phyloP scores from a whole-genome alignment of 2,329 filamentous ascomycete genomes.

The Diaporthe amygdali region DNA sequence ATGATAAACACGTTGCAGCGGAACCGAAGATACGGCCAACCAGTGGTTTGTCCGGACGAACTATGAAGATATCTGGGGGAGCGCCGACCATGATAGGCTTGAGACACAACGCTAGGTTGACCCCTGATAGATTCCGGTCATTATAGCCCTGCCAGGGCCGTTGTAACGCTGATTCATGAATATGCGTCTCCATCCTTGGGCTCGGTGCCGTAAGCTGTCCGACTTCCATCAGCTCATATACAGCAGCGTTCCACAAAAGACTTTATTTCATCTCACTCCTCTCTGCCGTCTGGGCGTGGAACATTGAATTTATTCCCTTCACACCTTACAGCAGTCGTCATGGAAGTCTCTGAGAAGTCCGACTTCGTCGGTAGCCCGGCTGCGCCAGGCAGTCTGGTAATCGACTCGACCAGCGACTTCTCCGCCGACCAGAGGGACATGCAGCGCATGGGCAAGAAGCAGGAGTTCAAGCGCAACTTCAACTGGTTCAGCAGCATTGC shows the following conservation, averaged over 20 bases:
- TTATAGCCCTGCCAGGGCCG: background rate
- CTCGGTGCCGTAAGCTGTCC: background rate
- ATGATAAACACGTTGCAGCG: background rate
- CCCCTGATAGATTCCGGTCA: background rate
- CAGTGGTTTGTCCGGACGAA: background rate
- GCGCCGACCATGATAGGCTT: background rate
- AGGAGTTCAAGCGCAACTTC: conserved; percentile 9
- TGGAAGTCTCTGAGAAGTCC: background rate
- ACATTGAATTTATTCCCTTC: background rate
- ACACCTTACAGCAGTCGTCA: background rate
- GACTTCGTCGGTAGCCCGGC: background rate
- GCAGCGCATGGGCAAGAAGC: conserved; percentile 10
- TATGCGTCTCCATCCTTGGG: background rate
- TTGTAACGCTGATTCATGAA: conserved; percentile 4
- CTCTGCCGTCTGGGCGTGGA: too few species aligned
- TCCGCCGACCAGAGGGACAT: background rate
- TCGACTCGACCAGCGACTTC: background rate
- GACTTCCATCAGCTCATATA: background rate
- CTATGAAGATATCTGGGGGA: background rate
- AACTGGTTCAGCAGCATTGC: conserved; percentile 8
- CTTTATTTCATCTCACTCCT: background rate
- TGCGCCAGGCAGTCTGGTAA: too few species aligned
- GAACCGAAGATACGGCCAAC: background rate
- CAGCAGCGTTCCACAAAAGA: background rate
- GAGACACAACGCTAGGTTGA: background rate